These are phyloP conservation scores for Acacia concinna DNA, from an alignment of 331 rosid genomes.

Conservation along the genomic window DNA sequence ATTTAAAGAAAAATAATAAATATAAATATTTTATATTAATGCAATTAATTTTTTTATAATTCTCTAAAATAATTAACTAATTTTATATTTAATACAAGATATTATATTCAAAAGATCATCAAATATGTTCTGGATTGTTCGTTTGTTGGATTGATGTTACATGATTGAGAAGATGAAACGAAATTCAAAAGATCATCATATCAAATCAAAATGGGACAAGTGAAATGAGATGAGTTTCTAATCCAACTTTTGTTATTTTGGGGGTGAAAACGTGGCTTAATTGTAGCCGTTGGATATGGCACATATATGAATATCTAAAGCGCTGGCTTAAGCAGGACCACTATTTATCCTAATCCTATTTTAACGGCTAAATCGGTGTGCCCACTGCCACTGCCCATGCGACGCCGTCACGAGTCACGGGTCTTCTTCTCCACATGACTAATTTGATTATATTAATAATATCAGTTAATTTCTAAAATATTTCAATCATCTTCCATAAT, in stretches of 20 bases:
- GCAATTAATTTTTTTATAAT: no score
- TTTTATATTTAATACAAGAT: no score
- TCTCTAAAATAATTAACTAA: no score
- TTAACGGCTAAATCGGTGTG: not conserved
- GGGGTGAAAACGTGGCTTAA: not conserved
- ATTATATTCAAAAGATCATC: no score
- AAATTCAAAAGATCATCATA: not conserved
- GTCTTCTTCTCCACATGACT: not conserved
- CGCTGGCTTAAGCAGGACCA: not conserved
- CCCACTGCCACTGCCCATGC: not conserved
- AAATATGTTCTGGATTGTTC: not conserved
- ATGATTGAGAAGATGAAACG: not conserved
- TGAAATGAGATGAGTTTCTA: not conserved
- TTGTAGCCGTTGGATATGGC: not conserved
- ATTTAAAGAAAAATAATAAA: no score
- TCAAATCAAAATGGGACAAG: not conserved
- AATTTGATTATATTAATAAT: no score
- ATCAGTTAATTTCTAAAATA: no score
- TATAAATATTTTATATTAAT: no score
- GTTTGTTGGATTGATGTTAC: no score
- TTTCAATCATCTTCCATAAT: no score
- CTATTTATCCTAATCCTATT: not conserved
- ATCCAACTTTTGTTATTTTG: no score
- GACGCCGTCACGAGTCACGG: not conserved
- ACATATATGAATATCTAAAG: not conserved